Evolutionary conservation across 2,329 filamentous ascomycete genomes (phyloP), one percentile per base, ranked within the genome.

Genomic region (Aspergillus aculeatus): DNA sequence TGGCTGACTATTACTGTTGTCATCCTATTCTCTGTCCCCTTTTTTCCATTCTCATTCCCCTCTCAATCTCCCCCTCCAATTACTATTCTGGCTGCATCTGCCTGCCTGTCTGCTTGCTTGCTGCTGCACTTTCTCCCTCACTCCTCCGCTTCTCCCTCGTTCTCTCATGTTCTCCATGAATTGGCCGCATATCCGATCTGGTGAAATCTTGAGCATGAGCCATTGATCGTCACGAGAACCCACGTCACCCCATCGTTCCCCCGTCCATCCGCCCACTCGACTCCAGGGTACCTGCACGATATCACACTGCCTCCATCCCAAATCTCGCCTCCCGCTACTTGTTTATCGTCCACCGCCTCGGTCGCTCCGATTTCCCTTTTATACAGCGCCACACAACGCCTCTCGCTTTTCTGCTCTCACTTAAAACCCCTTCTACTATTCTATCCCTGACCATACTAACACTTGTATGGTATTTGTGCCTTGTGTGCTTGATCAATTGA

Each of bases 181-280:
- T 59, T 61, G 58, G 60, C 38, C 50, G 31, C 53, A 55, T 56
- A 24, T 56, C 54, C 51, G 47, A 56, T 61, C 50, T 50, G 48
- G 38, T 44, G 61, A 32, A 61, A 48, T 57, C 53, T 56, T 52
- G 60, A 59, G 56, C 51, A 63, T 63, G 60, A 63, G 56, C 64
- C 23, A 48, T 55, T 64, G 65, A 67, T 65, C 58, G 64, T 64
- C 65, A 62, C 64, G 16, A 59, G 56, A 53, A 61, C 56, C 57
- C 62, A 64, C 62, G 60, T 64, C 62, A 62, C 54, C 52, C 55
- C 61, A 57, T 60, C 51, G 32, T 26, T 50, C 32, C 50, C 38
- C 53, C 47, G 24, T 54, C 50, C 31, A 41, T 47, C 56, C 53
- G 54, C 41, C 48, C 52, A 41, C 47, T 32, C 44, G 12, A 14